Base-by-base conservation (phyloP, 2,329 filamentous ascomycete species). In the Penicillium brasilianum region DNA sequence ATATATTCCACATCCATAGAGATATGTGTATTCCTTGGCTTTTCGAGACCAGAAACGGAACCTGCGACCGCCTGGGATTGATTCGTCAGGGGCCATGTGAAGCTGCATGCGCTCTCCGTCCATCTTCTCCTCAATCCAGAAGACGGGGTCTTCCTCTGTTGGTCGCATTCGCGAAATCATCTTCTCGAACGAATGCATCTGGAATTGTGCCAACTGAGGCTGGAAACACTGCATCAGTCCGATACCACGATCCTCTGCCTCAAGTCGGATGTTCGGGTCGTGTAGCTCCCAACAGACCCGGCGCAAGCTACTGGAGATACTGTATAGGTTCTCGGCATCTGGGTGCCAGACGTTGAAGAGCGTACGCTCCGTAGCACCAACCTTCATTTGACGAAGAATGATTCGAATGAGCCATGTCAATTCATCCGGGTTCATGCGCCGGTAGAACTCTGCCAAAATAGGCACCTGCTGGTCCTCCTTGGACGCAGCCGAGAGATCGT, bases 101-200 rank as follows among this genome's bases (percentile, higher is more conserved):
- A 99, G 84, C 76, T 99, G 95, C 89, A 99, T 97, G 28, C 95
- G 87, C 78, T 99, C 95, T 1, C 95, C 95, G 68, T 99, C 95
- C 9, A 99, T 82, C 77, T 99, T 99, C 78, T 99, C 95, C 76
- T 99, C 95, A 51, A 98, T 95, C 93, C 93, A 98, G 72, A 96
- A 99, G 9, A 90, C 87, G 0, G 84, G 82, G 55, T 96, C 88
- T 0, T 91, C 88, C 25, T 89, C 85, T 0, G 87, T 89, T 0
- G 85, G 82, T 2, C 87, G 85, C 77, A 89, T 86, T 48, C 80
- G 88, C 18, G 87, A 82, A 1, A 96, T 87, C 85, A 96, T 92
- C 72, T 88, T 90, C 57, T 92, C 86, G 68, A 97, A 92, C 0
- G 88, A 88, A 36, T 91, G 86, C 83, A 91, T 90, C 75, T 97